Base-by-base conservation (phyloP, 805 yeast genomes). In the Schizosaccharomyces lindneri region DNA sequence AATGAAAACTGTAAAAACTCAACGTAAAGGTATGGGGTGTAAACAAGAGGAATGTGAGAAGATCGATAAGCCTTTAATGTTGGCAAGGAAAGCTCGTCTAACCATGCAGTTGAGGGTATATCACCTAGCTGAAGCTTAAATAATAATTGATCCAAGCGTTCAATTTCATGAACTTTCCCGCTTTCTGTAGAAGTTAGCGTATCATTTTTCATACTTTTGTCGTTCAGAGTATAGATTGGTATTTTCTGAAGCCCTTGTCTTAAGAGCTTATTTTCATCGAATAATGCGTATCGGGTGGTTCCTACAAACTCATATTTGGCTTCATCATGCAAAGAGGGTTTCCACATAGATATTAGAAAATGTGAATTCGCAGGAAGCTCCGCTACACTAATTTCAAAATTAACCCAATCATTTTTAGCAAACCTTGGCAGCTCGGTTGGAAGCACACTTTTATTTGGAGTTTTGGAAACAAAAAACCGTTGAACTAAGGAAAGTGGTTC, bases 111-210 rank as follows among this genome's bases (percentile, higher is more conserved):
- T 5, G 78, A 70, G 4, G 77, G 72, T 31, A 80, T 73, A 31
- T 85, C 89, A 0, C 88, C 88, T 64, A 78, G 76, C 67, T 84
- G 88, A 67, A 82, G 85, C 60, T 71, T 72, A 64, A 84, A 82
- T 55, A 85, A 73, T 60, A 77, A 73, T 59, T 69, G 36, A 21
- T 57, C 60, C 4, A 57, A 27, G 21, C 43, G 43, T 7, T 57
- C 46, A 7, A 55, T 4, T 32, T 55, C 59, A n/a, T 15, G 21
- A 17, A 36, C 48, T 17, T 24, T 31, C 27, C 32, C 48, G 17
- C 31, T 15, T 57, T 57, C 48, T 5, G n/a, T 7, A 21, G 31
- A 29, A 32, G 43, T 41, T 57, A 27, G 59, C 13, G 59, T 1
- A 27, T 32, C 6, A 7, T 17, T 1, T 41, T 39, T 41, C 11